phyloP scores from a whole-genome alignment of 106 monocot species.

The Chionographis japonica region DNA sequence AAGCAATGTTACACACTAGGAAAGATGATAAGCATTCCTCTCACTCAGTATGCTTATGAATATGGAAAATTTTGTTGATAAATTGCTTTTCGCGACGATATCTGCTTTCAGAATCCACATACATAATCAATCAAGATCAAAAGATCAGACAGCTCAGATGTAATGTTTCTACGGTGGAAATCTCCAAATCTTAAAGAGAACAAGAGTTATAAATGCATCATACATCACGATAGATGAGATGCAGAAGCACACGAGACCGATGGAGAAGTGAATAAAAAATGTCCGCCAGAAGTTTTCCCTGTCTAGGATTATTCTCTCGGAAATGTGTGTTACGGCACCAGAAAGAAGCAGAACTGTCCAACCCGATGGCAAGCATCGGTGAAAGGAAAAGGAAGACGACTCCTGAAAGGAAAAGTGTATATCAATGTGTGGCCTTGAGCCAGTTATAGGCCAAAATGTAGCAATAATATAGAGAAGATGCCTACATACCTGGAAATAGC shows the following conservation, averaged over 20 bases:
- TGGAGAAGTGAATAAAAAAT: constrained; percentile 50
- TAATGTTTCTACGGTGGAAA: background rate
- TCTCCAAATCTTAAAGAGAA: background rate
- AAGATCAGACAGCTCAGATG: background rate
- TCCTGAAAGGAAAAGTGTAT: constrained; percentile 28
- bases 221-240: constrained; percentile 65
- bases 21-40: background rate
- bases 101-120: constrained; percentile 28
- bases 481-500: constrained; percentile 61
- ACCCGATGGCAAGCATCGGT: constrained; percentile 74
- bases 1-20: too few species aligned
- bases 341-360: constrained; percentile 63
- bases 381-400: constrained; percentile 58
- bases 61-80: constrained; percentile 46
- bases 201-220: constrained; percentile 25
- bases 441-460: background rate
- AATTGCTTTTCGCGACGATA: constrained; percentile 65
- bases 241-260: constrained; percentile 62
- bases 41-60: constrained; percentile 51
- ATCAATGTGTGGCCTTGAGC: background rate
- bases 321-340: constrained; percentile 40
- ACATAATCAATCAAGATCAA: background rate
- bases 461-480: background rate
- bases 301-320: constrained; percentile 68
- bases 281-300: constrained; percentile 75